These are phyloP conservation scores for Usnea hakonensis DNA, from an alignment of 495 filamentous ascomycete species.

Conservation along the genomic window DNA sequence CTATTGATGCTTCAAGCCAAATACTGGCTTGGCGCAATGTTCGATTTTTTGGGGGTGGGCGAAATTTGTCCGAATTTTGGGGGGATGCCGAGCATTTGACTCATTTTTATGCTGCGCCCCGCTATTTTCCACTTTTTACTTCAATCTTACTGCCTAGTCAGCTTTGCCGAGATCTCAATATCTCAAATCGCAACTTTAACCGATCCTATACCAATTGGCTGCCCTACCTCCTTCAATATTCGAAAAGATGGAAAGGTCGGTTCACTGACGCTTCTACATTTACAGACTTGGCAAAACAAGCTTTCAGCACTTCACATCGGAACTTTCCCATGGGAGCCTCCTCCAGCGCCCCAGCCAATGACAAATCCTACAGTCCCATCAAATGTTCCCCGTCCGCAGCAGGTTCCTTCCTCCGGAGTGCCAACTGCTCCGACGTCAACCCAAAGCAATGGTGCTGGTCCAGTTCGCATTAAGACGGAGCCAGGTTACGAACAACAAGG, in stretches of 20 bases:
- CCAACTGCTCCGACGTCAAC: constrained; percentile 14
- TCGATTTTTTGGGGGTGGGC: constrained; percentile 10
- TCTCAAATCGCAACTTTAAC: constrained; percentile 19
- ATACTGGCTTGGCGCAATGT: constrained; percentile 9
- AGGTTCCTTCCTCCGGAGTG: constrained; percentile 25
- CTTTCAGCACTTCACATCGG: constrained; percentile 75
- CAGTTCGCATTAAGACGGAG: constrained; percentile 65
- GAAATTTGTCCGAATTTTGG: constrained; percentile 12
- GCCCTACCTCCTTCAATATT: background rate
- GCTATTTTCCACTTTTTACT: constrained; percentile 24
- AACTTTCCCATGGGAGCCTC: constrained; percentile 90
- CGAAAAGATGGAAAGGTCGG: background rate
- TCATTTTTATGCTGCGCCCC: constrained; percentile 23
- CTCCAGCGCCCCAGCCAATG: constrained; percentile 40
- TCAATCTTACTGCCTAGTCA: constrained; percentile 17
- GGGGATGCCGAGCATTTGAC: constrained; percentile 24
- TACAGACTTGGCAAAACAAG: constrained; percentile 86
- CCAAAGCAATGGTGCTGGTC: constrained; percentile 30
- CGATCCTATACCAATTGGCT: constrained; percentile 19
- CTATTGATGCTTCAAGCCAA: background rate
- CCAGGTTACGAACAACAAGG: constrained; percentile 47
- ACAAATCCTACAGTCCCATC: constrained; percentile 51
- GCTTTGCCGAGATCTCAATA: constrained; percentile 1
- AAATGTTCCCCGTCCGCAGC: constrained; percentile 42
- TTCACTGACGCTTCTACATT: background rate